Evolutionary conservation across 805 yeast species (phyloP).

Genomic region (Suhomyces emberorum): DNA sequence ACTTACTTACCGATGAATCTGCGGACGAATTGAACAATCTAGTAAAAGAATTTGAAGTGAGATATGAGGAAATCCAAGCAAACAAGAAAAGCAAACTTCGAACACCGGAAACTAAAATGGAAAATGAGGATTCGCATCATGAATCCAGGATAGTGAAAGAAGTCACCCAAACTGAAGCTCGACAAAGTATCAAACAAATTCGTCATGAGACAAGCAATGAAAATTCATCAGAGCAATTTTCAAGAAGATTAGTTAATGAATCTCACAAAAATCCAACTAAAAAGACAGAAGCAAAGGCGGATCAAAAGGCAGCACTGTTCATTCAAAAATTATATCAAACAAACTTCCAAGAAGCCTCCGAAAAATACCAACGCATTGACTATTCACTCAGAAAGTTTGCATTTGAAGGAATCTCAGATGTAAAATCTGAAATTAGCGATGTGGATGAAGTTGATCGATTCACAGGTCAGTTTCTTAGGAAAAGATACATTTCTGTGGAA

Average conservation of each 20-base stretch:
- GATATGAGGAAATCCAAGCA: constrained; percentile 20
- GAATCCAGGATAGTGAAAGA: too few relatives aligned
- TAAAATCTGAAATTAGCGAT: constrained; percentile 6
- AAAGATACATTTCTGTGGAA: constrained; percentile 25
- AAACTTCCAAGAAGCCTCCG: constrained; percentile 5
- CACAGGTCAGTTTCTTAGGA: constrained; percentile 17
- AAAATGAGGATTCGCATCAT: not conserved
- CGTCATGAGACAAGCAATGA: not conserved
- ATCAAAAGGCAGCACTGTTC: constrained; percentile 13
- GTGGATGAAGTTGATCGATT: constrained; percentile 21
- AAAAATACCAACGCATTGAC: constrained; percentile 14
- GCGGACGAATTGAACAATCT: constrained; percentile 37
- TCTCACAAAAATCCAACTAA: not conserved
- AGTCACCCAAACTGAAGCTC: not conserved
- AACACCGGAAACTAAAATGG: too few relatives aligned
- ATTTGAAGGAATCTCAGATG: constrained; percentile 16
- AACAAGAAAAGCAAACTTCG: constrained; percentile 12
- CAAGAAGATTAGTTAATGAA: too few relatives aligned
- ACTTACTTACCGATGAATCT: constrained; percentile 35
- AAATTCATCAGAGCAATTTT: too few relatives aligned
- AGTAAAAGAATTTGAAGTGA: constrained; percentile 31
- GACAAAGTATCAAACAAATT: not conserved
- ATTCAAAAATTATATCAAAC: constrained; percentile 17
- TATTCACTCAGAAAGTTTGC: constrained; percentile 23
- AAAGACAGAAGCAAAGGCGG: not conserved